phyloP scores from a whole-genome alignment of 306 rosid genomes.

The Styphnolobium japonicum region DNA sequence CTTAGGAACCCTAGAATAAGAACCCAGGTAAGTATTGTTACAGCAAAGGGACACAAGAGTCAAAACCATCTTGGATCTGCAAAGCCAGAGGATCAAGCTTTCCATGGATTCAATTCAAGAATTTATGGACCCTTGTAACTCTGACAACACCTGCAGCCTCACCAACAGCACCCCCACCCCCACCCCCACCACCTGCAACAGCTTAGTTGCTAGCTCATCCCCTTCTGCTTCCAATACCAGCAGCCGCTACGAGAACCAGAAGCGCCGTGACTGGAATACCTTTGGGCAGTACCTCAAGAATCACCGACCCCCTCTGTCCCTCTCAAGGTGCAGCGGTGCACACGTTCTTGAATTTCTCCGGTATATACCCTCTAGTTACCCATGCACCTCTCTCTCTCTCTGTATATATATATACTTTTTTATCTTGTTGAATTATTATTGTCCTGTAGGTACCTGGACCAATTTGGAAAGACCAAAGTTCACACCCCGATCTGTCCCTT shows the following conservation, averaged over 20 bases:
- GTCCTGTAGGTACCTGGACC: slow-evolving; percentile 68
- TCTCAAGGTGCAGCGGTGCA: slow-evolving; percentile 94
- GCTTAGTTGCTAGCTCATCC: slow-evolving; percentile 31
- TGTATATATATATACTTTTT: not conserved
- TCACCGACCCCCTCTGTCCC: slow-evolving; percentile 93
- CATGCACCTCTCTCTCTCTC: not conserved
- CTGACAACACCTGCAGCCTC: slow-evolving; percentile 22
- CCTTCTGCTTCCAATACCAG: slow-evolving; percentile 42
- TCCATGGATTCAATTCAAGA: slow-evolving; percentile 77
- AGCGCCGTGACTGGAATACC: slow-evolving; percentile 98
- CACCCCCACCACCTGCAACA: slow-evolving; percentile 7
- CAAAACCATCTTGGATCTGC: slow-evolving; percentile 32
- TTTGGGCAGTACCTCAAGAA: slow-evolving; percentile 93
- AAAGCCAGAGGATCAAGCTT: not conserved
- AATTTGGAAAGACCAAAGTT: slow-evolving; percentile 94
- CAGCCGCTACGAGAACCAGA: slow-evolving; percentile 96
- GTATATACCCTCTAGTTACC: not conserved
- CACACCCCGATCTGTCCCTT: slow-evolving; percentile 93
- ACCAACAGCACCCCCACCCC: not conserved
- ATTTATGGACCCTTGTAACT: slow-evolving; percentile 55
- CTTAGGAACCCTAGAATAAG: slow-evolving; percentile 45
- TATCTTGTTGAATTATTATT: not conserved
- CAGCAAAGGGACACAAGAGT: slow-evolving; percentile 8
- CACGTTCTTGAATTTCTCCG: slow-evolving; percentile 96
- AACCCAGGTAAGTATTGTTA: slow-evolving; percentile 16